These are phyloP conservation scores for Ustilago loliicola DNA, from an alignment of 1,284 basidiomycete genomes.

Conservation along the genomic window DNA sequence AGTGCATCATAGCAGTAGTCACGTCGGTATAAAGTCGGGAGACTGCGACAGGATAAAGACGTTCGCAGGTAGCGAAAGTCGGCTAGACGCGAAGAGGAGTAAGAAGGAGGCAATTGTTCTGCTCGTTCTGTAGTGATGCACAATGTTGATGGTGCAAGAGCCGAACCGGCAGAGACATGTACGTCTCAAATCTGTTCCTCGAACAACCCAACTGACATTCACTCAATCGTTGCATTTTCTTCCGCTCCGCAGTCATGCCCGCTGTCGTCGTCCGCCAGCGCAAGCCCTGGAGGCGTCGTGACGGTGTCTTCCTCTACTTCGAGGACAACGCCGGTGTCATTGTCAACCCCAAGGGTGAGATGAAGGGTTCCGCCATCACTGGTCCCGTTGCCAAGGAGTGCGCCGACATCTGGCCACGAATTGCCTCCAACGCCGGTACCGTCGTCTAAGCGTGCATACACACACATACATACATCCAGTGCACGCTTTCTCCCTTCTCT, in stretches of 20 bases:
- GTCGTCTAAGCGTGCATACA: constrained; percentile 78
- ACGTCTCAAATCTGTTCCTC: background rate
- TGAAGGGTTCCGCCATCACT: constrained; percentile 96
- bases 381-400: constrained; percentile 98
- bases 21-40: too few relatives aligned
- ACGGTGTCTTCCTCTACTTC: constrained; percentile 99
- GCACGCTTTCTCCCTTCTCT: background rate
- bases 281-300: constrained; percentile 97
- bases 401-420: constrained; percentile 99
- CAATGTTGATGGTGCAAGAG: background rate
- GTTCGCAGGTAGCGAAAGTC: background rate
- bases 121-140: background rate
- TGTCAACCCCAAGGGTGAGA: constrained; percentile 97
- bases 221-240: constrained; percentile 19
- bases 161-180: background rate
- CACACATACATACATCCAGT: too few relatives aligned
- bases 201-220: constrained; percentile 15
- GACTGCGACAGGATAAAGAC: background rate
- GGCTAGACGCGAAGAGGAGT: background rate
- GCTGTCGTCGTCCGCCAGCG: constrained; percentile 97
- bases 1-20: too few relatives aligned
- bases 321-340: constrained; percentile 76
- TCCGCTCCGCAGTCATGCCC: constrained; percentile 83
- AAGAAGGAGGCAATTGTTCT: background rate
- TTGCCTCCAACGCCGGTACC: constrained; percentile 93